These are phyloP conservation scores for Arbutus unedo DNA, from an alignment of 148 eudicot genomes.

Conservation along the genomic window DNA sequence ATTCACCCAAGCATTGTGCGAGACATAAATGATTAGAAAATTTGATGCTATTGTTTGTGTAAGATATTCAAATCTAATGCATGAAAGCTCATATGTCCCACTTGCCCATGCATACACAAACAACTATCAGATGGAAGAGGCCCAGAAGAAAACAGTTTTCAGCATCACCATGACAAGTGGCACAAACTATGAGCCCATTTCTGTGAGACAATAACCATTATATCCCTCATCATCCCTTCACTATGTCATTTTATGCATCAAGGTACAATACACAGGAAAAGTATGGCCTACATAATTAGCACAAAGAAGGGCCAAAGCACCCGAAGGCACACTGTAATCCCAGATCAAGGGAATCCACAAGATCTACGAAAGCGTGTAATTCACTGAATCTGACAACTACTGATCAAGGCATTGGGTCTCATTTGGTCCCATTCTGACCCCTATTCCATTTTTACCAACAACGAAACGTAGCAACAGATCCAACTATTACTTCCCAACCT, in stretches of 20 bases:
- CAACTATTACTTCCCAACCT: too few relatives aligned
- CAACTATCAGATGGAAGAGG: not conserved
- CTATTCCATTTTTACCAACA: too few relatives aligned
- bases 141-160: not conserved
- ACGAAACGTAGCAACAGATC: too few relatives aligned
- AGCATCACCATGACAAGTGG: not conserved
- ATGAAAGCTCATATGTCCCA: not conserved
- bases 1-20: not conserved
- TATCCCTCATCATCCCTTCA: too few relatives aligned
- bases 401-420: not conserved
- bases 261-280: too few relatives aligned
- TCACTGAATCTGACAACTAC: not conserved
- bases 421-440: not conserved
- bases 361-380: not conserved
- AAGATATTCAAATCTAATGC: not conserved
- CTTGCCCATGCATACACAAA: not conserved
- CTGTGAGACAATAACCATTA: not conserved
- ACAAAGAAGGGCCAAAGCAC: too few relatives aligned
- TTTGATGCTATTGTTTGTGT: not conserved
- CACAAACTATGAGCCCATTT: not conserved
- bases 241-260: too few relatives aligned
- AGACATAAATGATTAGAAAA: not conserved
- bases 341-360: too few relatives aligned
- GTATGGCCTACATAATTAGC: too few relatives aligned
- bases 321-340: too few relatives aligned